phyloP scores from a whole-genome alignment of 352 stramenopile genomes.

The Blastocystis sp. region DNA sequence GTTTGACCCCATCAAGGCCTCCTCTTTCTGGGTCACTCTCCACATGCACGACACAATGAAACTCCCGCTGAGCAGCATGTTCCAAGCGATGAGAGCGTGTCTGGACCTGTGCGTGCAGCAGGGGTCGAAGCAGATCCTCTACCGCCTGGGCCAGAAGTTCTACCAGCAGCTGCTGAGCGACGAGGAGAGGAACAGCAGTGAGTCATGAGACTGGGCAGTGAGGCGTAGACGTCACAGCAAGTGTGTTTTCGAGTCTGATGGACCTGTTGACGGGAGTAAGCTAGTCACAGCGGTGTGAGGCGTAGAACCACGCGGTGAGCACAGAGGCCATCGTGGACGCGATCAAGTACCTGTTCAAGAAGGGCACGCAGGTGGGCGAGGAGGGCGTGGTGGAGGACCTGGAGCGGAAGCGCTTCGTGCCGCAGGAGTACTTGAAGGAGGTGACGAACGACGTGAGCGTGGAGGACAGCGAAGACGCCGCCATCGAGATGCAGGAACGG shows the following conservation, averaged over 20 bases:
- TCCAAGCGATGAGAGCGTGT: neutral
- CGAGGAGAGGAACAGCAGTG: constrained; percentile 2
- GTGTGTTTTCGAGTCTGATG: constrained; percentile 47
- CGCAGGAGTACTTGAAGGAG: constrained; percentile 21
- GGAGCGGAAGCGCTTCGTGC: neutral
- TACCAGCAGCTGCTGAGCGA: constrained; percentile 38
- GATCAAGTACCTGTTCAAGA: constrained; percentile 64
- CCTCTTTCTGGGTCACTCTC: neutral
- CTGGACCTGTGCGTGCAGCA: neutral
- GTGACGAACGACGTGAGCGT: neutral
- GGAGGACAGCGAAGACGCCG: neutral
- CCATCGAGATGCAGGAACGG: constrained; percentile 17
- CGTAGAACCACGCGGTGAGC: constrained; percentile 46
- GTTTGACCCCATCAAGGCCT: constrained; percentile 14
- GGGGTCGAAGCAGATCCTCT: constrained; percentile 40
- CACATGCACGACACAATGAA: neutral
- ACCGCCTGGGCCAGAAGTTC: constrained; percentile 15
- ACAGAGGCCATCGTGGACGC: constrained; percentile 54
- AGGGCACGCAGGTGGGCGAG: constrained; percentile 35
- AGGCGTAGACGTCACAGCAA: neutral
- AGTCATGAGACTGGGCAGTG: neutral
- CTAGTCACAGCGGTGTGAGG: neutral
- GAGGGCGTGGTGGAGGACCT: constrained; percentile 24
- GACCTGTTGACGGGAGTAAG: constrained; percentile 52
- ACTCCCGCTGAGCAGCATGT: constrained; percentile 47